Evolutionary conservation across 805 yeast species (phyloP).

Genomic region (Teunomyces barrocoloradensis): DNA sequence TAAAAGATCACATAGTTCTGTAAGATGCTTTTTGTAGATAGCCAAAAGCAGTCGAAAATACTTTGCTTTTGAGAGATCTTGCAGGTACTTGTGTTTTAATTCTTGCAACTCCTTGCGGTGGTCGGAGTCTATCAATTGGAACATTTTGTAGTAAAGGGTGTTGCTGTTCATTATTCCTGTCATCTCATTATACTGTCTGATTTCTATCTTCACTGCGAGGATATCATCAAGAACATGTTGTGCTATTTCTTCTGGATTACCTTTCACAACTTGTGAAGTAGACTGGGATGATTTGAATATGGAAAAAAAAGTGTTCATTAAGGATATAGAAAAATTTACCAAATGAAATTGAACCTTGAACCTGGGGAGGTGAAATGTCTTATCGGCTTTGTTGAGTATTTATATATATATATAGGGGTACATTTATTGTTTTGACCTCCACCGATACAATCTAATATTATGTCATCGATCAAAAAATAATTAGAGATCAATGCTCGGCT

Average conservation of each 20-base stretch:
- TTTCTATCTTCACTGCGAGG: slow-evolving; percentile 16
- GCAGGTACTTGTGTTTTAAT: slow-evolving; percentile 12
- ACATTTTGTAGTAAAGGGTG: slow-evolving; percentile 20
- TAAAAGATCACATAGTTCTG: slow-evolving; percentile 19
- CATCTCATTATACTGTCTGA: slow-evolving; percentile 19
- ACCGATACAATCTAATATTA: neutral
- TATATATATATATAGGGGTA: neutral
- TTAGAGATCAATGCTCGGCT: neutral
- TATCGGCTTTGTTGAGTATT: neutral
- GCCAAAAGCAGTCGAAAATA: slow-evolving; percentile 17
- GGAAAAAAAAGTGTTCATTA: neutral
- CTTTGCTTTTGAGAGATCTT: slow-evolving; percentile 7
- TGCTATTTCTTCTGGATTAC: slow-evolving; percentile 18
- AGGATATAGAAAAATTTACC: neutral
- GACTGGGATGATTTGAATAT: neutral
- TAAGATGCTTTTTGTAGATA: slow-evolving; percentile 17
- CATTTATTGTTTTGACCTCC: neutral
- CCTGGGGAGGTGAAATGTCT: neutral
- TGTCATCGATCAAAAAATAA: neutral
- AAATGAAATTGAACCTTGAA: neutral
- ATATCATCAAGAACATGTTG: slow-evolving; percentile 24
- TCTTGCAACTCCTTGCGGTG: slow-evolving; percentile 15
- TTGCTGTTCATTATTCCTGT: slow-evolving; percentile 18
- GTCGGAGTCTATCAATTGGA: slow-evolving; percentile 18
- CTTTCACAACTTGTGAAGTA: slow-evolving; percentile 7